Base-by-base conservation (phyloP, 257 asterid species). In the Gentiana dahurica region DNA sequence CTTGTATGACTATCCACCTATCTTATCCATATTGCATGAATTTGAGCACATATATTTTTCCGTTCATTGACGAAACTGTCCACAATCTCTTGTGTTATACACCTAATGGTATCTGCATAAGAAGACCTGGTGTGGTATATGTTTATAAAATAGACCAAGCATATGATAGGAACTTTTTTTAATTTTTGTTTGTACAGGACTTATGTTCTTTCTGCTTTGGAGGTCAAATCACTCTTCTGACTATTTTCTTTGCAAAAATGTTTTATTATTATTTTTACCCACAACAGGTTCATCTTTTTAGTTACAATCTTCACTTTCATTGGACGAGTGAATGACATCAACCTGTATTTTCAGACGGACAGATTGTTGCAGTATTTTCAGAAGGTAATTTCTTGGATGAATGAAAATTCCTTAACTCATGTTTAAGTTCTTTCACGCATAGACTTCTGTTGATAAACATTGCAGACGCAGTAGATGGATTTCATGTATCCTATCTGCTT, bases 311-410 rank as follows among this genome's bases (percentile, higher is more conserved):
- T 15, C 63, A 66, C 70, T 71, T 94, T 92, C 68, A 77, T 92
- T 64, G 89, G 87, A 65, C 87, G 72, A 60, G 72, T 77, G 60
- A 73, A 80, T 66, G 95, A 81, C 66, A 77, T 92, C 60, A 65
- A 67, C 64, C 97, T 0, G 24, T 15, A 15, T 15, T 15, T 15
- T 15, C 24, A 15, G 24, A 15, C 24, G 24, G 24, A 15, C 94
- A 91, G 80, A 79, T 70, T 91, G 85, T 74, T 82, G 75, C 81
- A 76, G 64, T 91, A 87, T 75, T 91, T 91, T 76, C 81, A 65
- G 67, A 87, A 85, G 98, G 98, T 91, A 79, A 24, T 15, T 15
- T 15, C 24, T 15, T 15, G 24, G 24, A 15, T 15, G 24, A 15
- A 15, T 15, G 24, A 15, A 15, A 15, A 15, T 15, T 15, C 24